These are phyloP conservation scores for Teunomyces panamensis DNA, from an alignment of 805 yeast species.

Conservation along the genomic window DNA sequence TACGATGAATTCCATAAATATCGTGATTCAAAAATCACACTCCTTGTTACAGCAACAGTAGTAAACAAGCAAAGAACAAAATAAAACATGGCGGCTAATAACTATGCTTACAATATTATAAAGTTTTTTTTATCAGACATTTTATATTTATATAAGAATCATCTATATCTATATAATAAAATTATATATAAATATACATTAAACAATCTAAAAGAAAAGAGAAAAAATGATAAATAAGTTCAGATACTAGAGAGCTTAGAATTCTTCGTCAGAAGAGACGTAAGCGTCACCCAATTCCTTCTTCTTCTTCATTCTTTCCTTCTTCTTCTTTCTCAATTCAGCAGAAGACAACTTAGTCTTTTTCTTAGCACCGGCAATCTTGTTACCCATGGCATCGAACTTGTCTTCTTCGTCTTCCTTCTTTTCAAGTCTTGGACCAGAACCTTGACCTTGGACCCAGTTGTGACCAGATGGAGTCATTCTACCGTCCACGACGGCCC, in stretches of 20 bases:
- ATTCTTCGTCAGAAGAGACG: constrained; percentile 87
- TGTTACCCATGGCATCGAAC: constrained; percentile 99
- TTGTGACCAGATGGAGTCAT: constrained; percentile 99
- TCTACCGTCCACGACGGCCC: constrained; percentile 98
- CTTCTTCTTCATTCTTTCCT: constrained; percentile 99
- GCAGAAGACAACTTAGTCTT: constrained; percentile 97
- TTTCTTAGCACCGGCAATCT: constrained; percentile 95
- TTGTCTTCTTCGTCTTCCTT: constrained; percentile 96
- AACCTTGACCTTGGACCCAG: constrained; percentile 99
- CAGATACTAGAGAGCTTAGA: constrained; percentile 20
- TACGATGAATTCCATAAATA: constrained; percentile 13
- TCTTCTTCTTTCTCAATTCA: constrained; percentile 99
- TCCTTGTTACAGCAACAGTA: background rate
- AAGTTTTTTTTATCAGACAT: background rate
- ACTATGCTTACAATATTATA: background rate
- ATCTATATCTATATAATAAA: constrained; percentile 5
- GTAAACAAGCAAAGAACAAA: background rate
- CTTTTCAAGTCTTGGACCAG: constrained; percentile 99
- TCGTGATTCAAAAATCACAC: background rate
- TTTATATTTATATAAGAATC: constrained; percentile 3
- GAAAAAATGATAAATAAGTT: background rate
- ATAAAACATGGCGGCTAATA: constrained; percentile 2
- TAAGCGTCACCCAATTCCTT: constrained; percentile 99
- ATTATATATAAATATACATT: constrained; percentile 4
- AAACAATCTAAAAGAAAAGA: constrained; percentile 1